These are phyloP conservation scores for Trichoderma endophyticum DNA, from an alignment of 2,329 filamentous ascomycete genomes.

Conservation along the genomic window DNA sequence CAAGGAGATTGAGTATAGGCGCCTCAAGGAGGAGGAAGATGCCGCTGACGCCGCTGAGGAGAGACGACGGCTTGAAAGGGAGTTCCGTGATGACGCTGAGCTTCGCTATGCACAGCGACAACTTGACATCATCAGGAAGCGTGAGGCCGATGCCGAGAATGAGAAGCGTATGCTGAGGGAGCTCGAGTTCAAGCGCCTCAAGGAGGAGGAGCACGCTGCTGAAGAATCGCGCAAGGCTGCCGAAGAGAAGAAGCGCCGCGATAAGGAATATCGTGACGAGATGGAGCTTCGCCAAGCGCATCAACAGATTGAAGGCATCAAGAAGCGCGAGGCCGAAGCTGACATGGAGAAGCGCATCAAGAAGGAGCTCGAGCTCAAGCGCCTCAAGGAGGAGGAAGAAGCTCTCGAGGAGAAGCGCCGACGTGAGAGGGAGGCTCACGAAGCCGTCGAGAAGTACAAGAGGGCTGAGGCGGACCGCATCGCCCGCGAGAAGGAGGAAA, in stretches of 20 bases:
- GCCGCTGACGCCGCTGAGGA: constrained; percentile 17
- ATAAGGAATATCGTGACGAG: constrained; percentile 44
- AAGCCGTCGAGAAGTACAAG: constrained; percentile 49
- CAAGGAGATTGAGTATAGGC: constrained; percentile 33
- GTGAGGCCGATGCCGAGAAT: neutral
- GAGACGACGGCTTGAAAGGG: neutral
- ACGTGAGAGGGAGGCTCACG: constrained; percentile 9
- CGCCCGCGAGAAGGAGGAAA: constrained; percentile 46
- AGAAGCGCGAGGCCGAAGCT: constrained; percentile 41
- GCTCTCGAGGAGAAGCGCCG: constrained; percentile 29
- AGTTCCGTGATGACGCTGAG: neutral
- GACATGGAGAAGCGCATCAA: constrained; percentile 51
- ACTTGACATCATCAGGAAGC: neutral
- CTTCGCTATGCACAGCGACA: neutral
- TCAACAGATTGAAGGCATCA: constrained; percentile 47
- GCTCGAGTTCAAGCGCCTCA: constrained; percentile 25
- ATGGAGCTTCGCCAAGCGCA: constrained; percentile 50
- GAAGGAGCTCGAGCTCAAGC: constrained; percentile 49
- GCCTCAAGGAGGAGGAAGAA: constrained; percentile 41
- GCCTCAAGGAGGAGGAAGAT: neutral
- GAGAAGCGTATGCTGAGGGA: constrained; percentile 29
- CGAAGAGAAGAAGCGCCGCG: constrained; percentile 32
- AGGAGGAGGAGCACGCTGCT: neutral
- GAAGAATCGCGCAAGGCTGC: neutral
- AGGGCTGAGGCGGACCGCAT: constrained; percentile 46